phyloP scores from a whole-genome alignment of 176 grass and related monocot genomes.

The Alloteropsis semialata region DNA sequence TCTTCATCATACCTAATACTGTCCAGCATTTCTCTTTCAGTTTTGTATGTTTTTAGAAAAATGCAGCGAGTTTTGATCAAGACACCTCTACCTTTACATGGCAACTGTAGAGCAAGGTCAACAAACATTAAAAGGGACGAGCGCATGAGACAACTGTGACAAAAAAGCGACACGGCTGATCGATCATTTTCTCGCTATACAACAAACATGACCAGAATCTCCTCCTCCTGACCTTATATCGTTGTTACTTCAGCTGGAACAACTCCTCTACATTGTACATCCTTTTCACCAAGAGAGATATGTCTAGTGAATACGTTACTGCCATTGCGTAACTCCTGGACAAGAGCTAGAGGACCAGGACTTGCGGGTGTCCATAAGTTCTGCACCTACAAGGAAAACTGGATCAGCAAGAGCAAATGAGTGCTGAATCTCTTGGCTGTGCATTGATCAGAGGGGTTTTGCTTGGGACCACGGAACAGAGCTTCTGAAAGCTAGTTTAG shows the following conservation, averaged over 20 bases:
- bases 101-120: slow-evolving; percentile 10
- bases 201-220: slow-evolving; percentile 13
- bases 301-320: not conserved
- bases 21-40: not conserved
- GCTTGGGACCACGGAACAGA: not conserved
- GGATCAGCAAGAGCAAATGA: not conserved
- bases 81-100: not conserved
- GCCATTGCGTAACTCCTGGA: not conserved
- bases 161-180: slow-evolving; percentile 15
- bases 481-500: slow-evolving; percentile 11
- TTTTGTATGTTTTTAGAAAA: not conserved
- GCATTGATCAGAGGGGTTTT: not conserved
- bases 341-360: not conserved
- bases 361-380: not conserved
- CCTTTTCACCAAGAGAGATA: slow-evolving; percentile 2
- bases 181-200: slow-evolving; percentile 5
- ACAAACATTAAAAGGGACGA: not conserved
- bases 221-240: not conserved
- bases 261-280: not conserved
- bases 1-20: not conserved
- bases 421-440: not conserved
- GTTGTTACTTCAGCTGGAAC: not conserved
- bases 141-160: not conserved
- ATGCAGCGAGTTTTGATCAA: not conserved
- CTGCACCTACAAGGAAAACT: not conserved